Evolutionary conservation across 2,329 filamentous ascomycete species (phyloP).

Genomic region (Huntiella omanensis): DNA sequence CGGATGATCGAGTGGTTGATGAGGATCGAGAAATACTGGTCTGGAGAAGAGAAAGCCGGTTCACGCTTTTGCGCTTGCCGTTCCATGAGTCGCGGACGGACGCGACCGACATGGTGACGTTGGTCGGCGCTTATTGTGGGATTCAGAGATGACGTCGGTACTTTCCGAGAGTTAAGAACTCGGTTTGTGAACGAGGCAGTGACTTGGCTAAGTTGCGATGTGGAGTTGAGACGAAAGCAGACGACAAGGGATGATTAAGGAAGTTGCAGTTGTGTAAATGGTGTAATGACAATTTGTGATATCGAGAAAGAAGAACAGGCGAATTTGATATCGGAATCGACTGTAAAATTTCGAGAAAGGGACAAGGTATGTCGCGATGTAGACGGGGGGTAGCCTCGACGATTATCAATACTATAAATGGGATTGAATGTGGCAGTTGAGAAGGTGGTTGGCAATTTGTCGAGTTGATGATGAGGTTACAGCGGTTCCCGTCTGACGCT

Average conservation of each 20-base stretch:
- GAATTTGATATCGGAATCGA: too few species aligned
- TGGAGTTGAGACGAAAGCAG: background rate
- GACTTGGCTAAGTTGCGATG: background rate
- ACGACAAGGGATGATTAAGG: background rate
- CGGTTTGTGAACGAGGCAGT: background rate
- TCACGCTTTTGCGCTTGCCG: slow-evolving; percentile 11
- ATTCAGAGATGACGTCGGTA: background rate
- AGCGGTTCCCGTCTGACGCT: too few species aligned
- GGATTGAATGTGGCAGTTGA: background rate
- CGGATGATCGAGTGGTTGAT: slow-evolving; percentile 11
- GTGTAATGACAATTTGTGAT: too few species aligned
- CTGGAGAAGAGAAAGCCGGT: slow-evolving; percentile 12
- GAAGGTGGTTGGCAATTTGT: background rate
- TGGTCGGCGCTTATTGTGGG: background rate
- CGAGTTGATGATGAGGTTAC: background rate
- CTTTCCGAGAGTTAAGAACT: background rate
- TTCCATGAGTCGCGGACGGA: slow-evolving; percentile 9
- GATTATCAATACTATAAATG: background rate
- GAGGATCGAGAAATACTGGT: slow-evolving; percentile 8
- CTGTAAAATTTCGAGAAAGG: background rate
- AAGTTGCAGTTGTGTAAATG: background rate
- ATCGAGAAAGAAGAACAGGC: too few species aligned
- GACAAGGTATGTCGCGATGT: background rate
- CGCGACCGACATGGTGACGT: slow-evolving; percentile 11
- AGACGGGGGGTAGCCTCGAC: background rate